Conservation (phyloP, 306 rosid genomes). For the Vigna hirtella region DNA sequence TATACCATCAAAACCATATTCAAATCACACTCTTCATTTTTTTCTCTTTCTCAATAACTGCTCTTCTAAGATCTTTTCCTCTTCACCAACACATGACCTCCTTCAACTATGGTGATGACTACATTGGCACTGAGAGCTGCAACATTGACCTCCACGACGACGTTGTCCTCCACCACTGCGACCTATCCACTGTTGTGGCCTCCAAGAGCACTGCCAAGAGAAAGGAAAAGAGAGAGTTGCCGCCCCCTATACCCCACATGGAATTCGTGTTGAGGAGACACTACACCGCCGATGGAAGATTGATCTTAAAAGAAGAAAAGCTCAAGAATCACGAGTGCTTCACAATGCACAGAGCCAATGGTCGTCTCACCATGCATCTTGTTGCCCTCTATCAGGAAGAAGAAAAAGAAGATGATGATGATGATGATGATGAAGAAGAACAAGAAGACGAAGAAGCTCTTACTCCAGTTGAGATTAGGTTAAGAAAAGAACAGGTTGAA, state of each 20-base stretch:
- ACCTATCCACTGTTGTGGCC: neutral
- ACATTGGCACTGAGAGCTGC: constrained; percentile 75
- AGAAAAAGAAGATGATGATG: neutral
- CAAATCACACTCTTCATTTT: neutral
- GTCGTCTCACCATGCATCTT: constrained; percentile 66
- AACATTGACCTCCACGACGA: constrained; percentile 49
- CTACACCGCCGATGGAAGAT: constrained; percentile 66
- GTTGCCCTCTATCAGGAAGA: neutral
- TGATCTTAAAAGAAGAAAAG: constrained; percentile 71
- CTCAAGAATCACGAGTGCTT: constrained; percentile 64
- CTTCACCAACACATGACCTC: neutral
- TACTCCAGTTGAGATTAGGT: neutral
- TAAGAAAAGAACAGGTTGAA: too few species aligned
- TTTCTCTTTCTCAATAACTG: neutral
- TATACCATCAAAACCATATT: neutral
- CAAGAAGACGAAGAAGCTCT: neutral
- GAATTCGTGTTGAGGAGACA: constrained; percentile 67
- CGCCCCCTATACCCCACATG: constrained; percentile 75
- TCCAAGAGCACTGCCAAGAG: neutral
- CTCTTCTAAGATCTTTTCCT: neutral
- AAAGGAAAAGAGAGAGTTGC: constrained; percentile 49
- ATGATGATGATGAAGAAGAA: too few species aligned
- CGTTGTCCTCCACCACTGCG: neutral
- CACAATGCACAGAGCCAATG: constrained; percentile 63
- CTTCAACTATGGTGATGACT: constrained; percentile 44